These are phyloP conservation scores for Rhodotorula sp. DNA, from an alignment of 1,284 basidiomycete genomes.

Conservation along the genomic window DNA sequence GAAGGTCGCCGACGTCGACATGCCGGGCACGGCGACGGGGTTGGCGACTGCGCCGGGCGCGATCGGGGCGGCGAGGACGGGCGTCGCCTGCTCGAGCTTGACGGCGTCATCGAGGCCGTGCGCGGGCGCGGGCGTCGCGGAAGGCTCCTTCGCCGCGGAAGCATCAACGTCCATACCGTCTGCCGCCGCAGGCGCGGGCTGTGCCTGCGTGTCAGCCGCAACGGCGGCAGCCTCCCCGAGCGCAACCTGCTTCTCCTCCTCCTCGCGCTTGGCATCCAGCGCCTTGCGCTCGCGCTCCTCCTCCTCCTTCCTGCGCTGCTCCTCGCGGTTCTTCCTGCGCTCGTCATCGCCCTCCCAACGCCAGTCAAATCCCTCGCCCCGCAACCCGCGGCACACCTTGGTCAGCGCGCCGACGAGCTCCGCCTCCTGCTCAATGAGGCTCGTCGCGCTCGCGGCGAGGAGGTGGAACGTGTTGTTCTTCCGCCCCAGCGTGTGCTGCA, in stretches of 20 bases:
- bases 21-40: neutral
- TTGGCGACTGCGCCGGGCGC: neutral
- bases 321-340: conserved; percentile 17
- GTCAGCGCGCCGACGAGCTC: conserved; percentile 36
- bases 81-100: conserved; percentile 23
- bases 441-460: conserved; percentile 39
- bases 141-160: neutral
- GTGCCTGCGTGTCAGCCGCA: neutral
- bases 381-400: conserved; percentile 38
- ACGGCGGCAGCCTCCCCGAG: neutral
- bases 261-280: neutral
- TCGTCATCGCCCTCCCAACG: conserved; percentile 39
- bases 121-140: neutral
- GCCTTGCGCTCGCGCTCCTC: conserved; percentile 4
- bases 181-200: neutral
- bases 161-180: neutral
- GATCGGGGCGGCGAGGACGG: conserved; percentile 2
- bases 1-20: neutral
- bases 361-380: conserved; percentile 45
- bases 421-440: conserved; percentile 45
- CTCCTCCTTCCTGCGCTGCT: neutral
- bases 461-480: conserved; percentile 40
- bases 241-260: neutral
- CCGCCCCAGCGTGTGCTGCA: conserved; percentile 40
- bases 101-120: neutral